phyloP scores from a whole-genome alignment of 768 basidiomycete species.

The Coprinopsis cinerea region DNA sequence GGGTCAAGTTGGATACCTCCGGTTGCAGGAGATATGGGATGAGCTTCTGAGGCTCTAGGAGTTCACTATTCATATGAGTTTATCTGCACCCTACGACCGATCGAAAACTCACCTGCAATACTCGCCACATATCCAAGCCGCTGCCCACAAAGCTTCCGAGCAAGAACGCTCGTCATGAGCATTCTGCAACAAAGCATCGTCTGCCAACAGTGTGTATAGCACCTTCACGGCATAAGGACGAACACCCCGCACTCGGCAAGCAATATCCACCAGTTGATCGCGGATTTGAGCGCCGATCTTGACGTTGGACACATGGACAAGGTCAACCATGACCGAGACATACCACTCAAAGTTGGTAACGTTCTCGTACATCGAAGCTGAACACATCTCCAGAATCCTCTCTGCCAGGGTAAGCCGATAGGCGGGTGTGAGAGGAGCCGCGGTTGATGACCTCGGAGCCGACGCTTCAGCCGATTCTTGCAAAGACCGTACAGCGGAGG shows the following conservation, averaged over 20 bases:
- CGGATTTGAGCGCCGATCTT: constrained; percentile 73
- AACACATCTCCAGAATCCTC: constrained; percentile 81
- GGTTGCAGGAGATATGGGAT: constrained; percentile 64
- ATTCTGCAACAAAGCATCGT: constrained; percentile 67
- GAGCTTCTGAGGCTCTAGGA: constrained; percentile 72
- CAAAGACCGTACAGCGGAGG: constrained; percentile 59
- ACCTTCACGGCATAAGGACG: constrained; percentile 78
- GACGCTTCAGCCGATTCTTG: constrained; percentile 36
- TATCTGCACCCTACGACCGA: constrained; percentile 2
- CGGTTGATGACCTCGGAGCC: constrained; percentile 27
- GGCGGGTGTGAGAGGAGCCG: constrained; percentile 68
- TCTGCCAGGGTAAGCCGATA: constrained; percentile 83
- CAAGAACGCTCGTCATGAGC: constrained; percentile 69
- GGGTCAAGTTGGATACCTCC: constrained; percentile 45
- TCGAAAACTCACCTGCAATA: constrained; percentile 67
- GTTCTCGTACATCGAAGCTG: constrained; percentile 78
- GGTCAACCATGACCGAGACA: constrained; percentile 87
- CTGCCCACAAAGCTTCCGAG: constrained; percentile 85
- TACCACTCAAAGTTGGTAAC: constrained; percentile 97
- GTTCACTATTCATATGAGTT: constrained; percentile 42
- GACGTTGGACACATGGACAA: constrained; percentile 82
- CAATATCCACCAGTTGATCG: constrained; percentile 83
- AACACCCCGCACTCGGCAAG: constrained; percentile 71
- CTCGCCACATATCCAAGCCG: constrained; percentile 96
- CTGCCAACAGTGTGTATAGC: constrained; percentile 75